phyloP scores from a whole-genome alignment of 2,329 filamentous ascomycete genomes.

The Hymenoscyphus fraxineus region DNA sequence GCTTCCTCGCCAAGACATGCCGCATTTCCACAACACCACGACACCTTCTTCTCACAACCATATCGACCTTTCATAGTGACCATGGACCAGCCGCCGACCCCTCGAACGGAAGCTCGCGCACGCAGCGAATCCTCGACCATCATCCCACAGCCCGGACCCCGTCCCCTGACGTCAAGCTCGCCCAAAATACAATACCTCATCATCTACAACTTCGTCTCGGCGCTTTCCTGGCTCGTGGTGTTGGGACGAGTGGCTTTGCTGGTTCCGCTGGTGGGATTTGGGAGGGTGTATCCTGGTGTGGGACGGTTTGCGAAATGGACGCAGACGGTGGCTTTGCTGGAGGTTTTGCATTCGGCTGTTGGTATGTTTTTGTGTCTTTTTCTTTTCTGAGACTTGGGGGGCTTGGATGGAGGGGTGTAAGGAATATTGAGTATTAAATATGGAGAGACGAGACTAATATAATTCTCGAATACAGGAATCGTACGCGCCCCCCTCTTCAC shows the following conservation, averaged over 20 bases:
- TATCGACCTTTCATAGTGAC: background rate
- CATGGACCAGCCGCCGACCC: background rate
- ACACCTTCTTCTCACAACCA: background rate
- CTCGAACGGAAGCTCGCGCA: slow-evolving; percentile 1
- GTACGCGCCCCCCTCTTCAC: slow-evolving; percentile 83
- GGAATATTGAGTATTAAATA: background rate
- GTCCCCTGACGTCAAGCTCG: slow-evolving; percentile 37
- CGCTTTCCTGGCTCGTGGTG: slow-evolving; percentile 73
- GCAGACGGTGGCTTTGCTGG: slow-evolving; percentile 78
- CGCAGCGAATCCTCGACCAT: slow-evolving; percentile 5
- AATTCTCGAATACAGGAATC: slow-evolving; percentile 51
- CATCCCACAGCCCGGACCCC: slow-evolving; percentile 23
- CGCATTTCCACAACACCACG: background rate
- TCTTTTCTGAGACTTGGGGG: background rate
- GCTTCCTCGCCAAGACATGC: slow-evolving; percentile 4
- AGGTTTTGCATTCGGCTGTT: slow-evolving; percentile 75
- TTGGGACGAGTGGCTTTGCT: slow-evolving; percentile 62
- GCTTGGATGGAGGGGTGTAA: background rate
- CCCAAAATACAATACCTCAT: slow-evolving; percentile 69
- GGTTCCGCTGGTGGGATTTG: slow-evolving; percentile 52
- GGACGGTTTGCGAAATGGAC: slow-evolving; percentile 72
- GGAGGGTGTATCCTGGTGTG: slow-evolving; percentile 56
- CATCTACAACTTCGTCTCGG: slow-evolving; percentile 77
- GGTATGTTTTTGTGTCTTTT: slow-evolving; percentile 50
- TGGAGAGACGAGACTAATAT: background rate